Evolutionary conservation across 2,329 filamentous ascomycete genomes (phyloP), one percentile per base, ranked within the genome.

Genomic region (Tolypocladium inflatum): DNA sequence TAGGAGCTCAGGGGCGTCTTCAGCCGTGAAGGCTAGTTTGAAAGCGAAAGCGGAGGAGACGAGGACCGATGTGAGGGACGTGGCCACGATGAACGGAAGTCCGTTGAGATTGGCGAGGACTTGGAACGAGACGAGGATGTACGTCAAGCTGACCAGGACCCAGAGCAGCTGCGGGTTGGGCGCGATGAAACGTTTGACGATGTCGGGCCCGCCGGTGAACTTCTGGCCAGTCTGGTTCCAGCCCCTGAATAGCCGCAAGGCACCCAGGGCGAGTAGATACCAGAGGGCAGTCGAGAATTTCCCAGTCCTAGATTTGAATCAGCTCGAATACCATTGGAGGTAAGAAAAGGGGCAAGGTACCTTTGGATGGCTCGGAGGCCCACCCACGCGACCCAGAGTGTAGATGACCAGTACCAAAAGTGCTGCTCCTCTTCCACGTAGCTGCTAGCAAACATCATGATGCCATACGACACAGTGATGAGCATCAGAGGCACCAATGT

Each of bases 141-240:
- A 97, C 1, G 87, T 86, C 15, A 80, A 70, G 43, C 85, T 77
- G 26, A 96, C 80, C 11, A 96, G 73, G 2, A 72, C 64, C 94
- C 94, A 99, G 4, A 99, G 81, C 0, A 89, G 67, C 35, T 77
- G 70, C 2, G 85, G 85, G 58, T 90, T 81, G 0, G 80, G 75
- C 19, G 80, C 75, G 57, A 96, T 77, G 67, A 90, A 88, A 6
- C 73, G 77, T 59, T 88, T 90, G 61, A 89, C 89, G 52, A 97
- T 89, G 67, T 97, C 94, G 33, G 91, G 85, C 43, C 87, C 88
- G n/a, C 92, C 92, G 1, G 94, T 88, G 65, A 91, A 92, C 71
- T 99, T 99, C 69, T 97, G 93, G 5, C 94, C 94, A 0, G 94
- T 97, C 71, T 97, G 94, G 68, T 97, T 97, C 93, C 93, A 99